These are phyloP conservation scores for Alliaria petiolata DNA, from an alignment of 345 rosid genomes.

Conservation along the genomic window DNA sequence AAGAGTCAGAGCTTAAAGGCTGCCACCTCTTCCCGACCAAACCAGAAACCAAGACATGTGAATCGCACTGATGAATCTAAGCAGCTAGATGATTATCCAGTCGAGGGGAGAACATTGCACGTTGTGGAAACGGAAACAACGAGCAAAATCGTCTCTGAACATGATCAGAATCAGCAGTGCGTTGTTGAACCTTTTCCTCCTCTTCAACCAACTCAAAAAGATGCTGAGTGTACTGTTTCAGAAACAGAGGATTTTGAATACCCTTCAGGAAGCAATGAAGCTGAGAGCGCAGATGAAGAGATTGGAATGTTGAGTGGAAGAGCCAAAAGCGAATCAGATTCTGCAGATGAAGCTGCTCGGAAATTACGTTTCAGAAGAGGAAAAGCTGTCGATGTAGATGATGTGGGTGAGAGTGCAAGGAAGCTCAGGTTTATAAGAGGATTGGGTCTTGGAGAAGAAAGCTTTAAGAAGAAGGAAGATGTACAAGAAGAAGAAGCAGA, in stretches of 20 bases:
- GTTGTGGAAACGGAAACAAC: slow-evolving; percentile 57
- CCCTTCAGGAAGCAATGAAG: slow-evolving; percentile 26
- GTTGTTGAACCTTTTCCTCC: slow-evolving; percentile 29
- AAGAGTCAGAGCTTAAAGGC: slow-evolving; percentile 43
- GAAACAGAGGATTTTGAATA: slow-evolving; percentile 42
- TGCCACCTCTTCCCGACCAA: slow-evolving; percentile 37
- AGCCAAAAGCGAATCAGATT: slow-evolving; percentile 25
- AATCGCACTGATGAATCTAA: slow-evolving; percentile 23
- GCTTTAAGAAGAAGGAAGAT: slow-evolving; percentile 51
- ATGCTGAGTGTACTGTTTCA: slow-evolving; percentile 31
- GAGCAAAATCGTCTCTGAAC: slow-evolving; percentile 16
- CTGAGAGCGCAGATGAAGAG: slow-evolving; percentile 47
- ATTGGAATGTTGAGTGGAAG: slow-evolving; percentile 36
- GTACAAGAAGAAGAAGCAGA: slow-evolving; percentile 22
- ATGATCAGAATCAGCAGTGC: slow-evolving; percentile 39
- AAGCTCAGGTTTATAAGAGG: slow-evolving; percentile 72
- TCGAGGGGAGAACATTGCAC: slow-evolving; percentile 62
- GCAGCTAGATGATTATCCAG: slow-evolving; percentile 33
- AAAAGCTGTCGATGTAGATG: slow-evolving; percentile 50
- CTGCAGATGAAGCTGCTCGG: slow-evolving; percentile 39
- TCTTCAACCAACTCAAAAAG: slow-evolving; percentile 34
- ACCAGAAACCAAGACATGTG: slow-evolving; percentile 25
- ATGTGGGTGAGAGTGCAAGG: slow-evolving; percentile 49
- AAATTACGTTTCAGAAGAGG: slow-evolving; percentile 72
- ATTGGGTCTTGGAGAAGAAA: slow-evolving; percentile 44